Base-by-base conservation (phyloP, 192 early-diverging fungal species). In the Cetraspora pellucida region DNA sequence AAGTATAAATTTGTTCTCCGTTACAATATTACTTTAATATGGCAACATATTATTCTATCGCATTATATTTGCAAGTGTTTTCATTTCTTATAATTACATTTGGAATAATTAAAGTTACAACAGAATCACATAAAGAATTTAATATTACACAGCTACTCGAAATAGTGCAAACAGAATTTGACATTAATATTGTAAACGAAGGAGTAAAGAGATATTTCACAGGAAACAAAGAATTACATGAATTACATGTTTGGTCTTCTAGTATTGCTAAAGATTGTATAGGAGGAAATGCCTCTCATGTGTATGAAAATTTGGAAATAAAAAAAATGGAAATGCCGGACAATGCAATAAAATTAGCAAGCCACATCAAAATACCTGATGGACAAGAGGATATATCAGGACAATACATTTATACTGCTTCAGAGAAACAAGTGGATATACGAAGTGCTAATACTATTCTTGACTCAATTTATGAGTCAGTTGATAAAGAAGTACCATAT, bases 401-500 rank as follows among this genome's bases (percentile, higher is more conserved):
- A 37, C 37, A 30, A 65, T 65, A 54, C 11, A 54, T 43, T 9
- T 65, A 58, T 31, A 57, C 30, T 2, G n/a, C 52, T n/a, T 17
- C 52, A 55, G 70, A 72, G 16, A 55, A 57, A 57, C 25, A 72
- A 72, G n/a, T 57, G 17, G 70, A 72, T 23, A 43, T 57, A n/a
- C 27, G 19, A 30, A 72, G 46, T 57, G 25, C 30, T 10, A 31
- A 49, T 27, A 49, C 57, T 19, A 37, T 72, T n/a, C 31, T 72
- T 21, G 72, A 74, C 46, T 19, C 57, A 1, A 74, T 74, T 59
- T 74, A 74, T 46, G 72, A 74, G 11, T 47, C 55, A 9, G 57
- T 61, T 43, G 43, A 30, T 49, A 59, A 59, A 10, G 72, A 28
- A 28, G 28, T 74, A 37, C 58, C 72, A 27, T 74, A 74, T 25